Evolutionary conservation across 2,329 filamentous ascomycete genomes (phyloP).

Genomic region (Monosporascus sp.): DNA sequence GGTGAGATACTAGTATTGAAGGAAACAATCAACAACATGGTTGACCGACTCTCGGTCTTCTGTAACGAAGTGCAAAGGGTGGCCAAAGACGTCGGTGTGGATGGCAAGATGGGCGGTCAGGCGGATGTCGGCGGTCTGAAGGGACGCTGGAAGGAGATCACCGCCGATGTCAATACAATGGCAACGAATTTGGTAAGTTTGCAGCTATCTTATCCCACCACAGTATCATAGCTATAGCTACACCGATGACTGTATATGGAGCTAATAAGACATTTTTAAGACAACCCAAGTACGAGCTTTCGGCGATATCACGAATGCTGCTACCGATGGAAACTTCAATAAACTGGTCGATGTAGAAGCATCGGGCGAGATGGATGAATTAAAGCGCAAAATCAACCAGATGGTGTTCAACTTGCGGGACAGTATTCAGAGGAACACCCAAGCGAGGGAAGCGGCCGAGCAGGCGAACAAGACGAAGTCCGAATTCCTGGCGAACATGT

Average conservation of each 20-base stretch:
- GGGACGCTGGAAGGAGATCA: slow-evolving; percentile 97
- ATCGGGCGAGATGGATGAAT: slow-evolving; percentile 97
- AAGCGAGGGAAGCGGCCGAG: slow-evolving; percentile 91
- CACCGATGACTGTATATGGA: not conserved
- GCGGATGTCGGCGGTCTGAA: slow-evolving; percentile 90
- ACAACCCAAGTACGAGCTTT: slow-evolving; percentile 97
- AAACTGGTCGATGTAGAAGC: slow-evolving; percentile 96
- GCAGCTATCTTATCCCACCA: not conserved
- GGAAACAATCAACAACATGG: slow-evolving; percentile 98
- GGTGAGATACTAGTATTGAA: slow-evolving; percentile 92
- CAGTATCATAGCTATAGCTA: not conserved
- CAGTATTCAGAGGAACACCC: slow-evolving; percentile 94
- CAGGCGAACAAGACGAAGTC: slow-evolving; percentile 97
- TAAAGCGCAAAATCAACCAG: slow-evolving; percentile 98
- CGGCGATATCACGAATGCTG: slow-evolving; percentile 96
- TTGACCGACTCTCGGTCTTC: slow-evolving; percentile 89
- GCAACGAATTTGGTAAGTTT: slow-evolving; percentile 55
- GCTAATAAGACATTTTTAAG: slow-evolving; percentile 38
- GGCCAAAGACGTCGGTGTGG: slow-evolving; percentile 92
- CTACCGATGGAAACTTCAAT: slow-evolving; percentile 94
- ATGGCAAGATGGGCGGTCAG: slow-evolving; percentile 97
- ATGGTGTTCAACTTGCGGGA: slow-evolving; percentile 96
- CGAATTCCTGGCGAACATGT: slow-evolving; percentile 98
- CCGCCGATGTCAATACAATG: slow-evolving; percentile 94
- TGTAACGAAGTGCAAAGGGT: slow-evolving; percentile 94